These are phyloP conservation scores for Diaporthe sp. DNA, from an alignment of 2,329 filamentous ascomycete genomes.

Conservation along the genomic window DNA sequence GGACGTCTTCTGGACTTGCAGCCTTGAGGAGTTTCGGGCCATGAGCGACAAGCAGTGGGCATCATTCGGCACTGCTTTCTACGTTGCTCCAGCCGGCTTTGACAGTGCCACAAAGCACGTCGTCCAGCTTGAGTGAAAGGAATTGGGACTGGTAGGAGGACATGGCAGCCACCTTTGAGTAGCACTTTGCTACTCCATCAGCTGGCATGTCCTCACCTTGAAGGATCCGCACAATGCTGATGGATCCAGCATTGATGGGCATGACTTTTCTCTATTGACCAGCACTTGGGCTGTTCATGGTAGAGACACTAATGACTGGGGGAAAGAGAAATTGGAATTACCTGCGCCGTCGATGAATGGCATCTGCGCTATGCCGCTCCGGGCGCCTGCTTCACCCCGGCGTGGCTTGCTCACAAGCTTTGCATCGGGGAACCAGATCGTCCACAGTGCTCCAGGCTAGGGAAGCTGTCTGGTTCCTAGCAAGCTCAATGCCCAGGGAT, in stretches of 20 bases:
- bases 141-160: neutral
- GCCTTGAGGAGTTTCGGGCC: conserved; percentile 30
- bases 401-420: neutral
- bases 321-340: too few species aligned
- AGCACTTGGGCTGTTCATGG: neutral
- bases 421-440: neutral
- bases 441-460: neutral
- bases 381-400: neutral
- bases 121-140: neutral
- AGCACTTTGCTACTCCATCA: neutral
- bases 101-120: conserved; percentile 16
- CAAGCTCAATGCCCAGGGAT: neutral
- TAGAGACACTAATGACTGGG: neutral
- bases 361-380: neutral
- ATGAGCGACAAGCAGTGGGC: conserved; percentile 27
- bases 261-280: neutral
- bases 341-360: neutral
- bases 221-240: neutral
- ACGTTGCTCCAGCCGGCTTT: conserved; percentile 26
- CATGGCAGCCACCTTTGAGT: neutral
- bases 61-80: conserved; percentile 28
- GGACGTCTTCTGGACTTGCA: conserved; percentile 29
- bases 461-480: neutral
- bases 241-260: too few species aligned
- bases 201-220: neutral